Conservation (phyloP, 257 asterid species). For the Coffea canephora region DNA sequence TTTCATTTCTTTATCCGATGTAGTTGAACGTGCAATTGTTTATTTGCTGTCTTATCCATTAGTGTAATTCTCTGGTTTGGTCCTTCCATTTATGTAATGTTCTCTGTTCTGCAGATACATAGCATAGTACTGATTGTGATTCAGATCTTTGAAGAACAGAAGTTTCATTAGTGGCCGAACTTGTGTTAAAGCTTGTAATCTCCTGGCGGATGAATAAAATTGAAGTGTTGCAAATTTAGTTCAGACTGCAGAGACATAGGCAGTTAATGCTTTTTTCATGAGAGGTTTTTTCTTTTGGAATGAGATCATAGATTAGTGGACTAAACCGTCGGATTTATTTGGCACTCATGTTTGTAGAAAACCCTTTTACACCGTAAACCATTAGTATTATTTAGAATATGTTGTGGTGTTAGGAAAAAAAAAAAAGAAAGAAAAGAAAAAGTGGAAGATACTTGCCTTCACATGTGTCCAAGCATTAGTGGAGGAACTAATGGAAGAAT, state of each 20-base stretch:
- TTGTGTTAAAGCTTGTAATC: background rate
- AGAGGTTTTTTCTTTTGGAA: background rate
- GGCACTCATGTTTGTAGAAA: background rate
- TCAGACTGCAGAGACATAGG: background rate
- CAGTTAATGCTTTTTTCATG: background rate
- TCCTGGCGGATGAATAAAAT: background rate
- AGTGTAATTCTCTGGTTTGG: background rate
- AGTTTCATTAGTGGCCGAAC: background rate
- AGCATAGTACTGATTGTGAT: background rate
- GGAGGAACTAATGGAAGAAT: no score
- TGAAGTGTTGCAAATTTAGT: background rate
- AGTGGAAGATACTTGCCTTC: no score
- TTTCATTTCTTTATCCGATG: background rate
- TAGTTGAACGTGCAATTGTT: background rate
- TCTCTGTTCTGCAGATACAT: background rate
- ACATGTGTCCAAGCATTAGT: no score
- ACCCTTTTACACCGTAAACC: background rate
- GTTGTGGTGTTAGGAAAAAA: no score
- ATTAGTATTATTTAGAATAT: no score
- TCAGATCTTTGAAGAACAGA: background rate
- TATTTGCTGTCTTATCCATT: background rate
- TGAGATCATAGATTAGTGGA: background rate
- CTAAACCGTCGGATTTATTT: background rate
- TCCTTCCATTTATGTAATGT: background rate
- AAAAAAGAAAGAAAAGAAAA: no score